Percentiles rank a stretch among this genome's conserved stretches.
phyloP scores from a whole-genome alignment of 108 stramenopile species.

The Cyclotella kingstonii region DNA sequence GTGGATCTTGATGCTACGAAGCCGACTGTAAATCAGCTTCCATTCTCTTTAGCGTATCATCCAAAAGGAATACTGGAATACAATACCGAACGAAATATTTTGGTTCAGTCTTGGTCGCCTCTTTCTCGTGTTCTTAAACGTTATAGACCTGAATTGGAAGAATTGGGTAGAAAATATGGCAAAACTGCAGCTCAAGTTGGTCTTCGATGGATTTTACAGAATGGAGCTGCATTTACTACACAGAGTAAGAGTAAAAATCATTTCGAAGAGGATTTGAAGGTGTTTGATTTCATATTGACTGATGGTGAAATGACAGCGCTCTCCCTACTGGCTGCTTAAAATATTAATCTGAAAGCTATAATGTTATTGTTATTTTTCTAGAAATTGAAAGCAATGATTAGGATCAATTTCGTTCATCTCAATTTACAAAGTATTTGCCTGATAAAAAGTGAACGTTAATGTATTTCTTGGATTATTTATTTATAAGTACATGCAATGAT shows the following conservation, averaged over 20 bases:
- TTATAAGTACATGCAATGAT: too few relatives aligned
- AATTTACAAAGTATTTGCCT: background rate
- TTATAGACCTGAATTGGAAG: constrained; percentile 47
- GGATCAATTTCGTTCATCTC: background rate
- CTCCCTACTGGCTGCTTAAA: constrained; percentile 20
- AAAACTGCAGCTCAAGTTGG: constrained; percentile 78
- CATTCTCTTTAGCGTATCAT: constrained; percentile 66
- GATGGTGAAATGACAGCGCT: constrained; percentile 61
- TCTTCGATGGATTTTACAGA: constrained; percentile 76
- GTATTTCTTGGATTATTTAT: too few relatives aligned
- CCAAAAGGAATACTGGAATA: constrained; percentile 53
- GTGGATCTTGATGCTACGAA: constrained; percentile 38
- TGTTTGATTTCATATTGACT: constrained; percentile 76
- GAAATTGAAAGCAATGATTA: background rate
- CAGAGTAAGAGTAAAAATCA: constrained; percentile 62
- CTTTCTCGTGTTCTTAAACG: constrained; percentile 45
- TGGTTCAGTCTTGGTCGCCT: constrained; percentile 81
- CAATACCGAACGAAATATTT: constrained; percentile 56
- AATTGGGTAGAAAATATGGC: constrained; percentile 66
- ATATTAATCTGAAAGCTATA: too few relatives aligned
- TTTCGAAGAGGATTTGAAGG: constrained; percentile 66
- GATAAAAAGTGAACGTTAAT: background rate
- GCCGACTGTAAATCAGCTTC: constrained; percentile 76
- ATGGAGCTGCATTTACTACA: constrained; percentile 62
- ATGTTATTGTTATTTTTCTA: too few relatives aligned